A percentile compares a stretch with the other conserved stretches of the same genome.
Evolutionary conservation across 2,329 filamentous ascomycete species (phyloP).

Genomic region (Trichophyton rubrum): DNA sequence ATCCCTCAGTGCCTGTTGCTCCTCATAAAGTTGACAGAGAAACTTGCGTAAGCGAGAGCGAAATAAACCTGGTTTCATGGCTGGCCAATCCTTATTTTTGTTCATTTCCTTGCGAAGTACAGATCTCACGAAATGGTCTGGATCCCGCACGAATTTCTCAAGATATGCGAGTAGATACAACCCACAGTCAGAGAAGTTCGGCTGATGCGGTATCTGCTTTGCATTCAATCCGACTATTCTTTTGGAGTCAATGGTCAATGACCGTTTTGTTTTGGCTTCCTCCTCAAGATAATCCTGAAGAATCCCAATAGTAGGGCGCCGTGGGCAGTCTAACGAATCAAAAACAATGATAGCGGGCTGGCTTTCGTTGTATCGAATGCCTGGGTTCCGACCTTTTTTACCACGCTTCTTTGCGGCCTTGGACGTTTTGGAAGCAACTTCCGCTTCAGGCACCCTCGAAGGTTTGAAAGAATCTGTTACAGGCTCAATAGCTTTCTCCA

Average conservation of each 20-base stretch:
- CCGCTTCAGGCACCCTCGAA: background rate
- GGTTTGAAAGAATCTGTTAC: background rate
- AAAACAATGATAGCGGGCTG: slow-evolving; percentile 69
- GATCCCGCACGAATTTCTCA: slow-evolving; percentile 64
- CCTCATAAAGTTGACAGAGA: slow-evolving; percentile 49
- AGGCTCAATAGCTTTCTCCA: background rate
- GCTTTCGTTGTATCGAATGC: slow-evolving; percentile 36
- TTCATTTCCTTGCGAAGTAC: slow-evolving; percentile 55
- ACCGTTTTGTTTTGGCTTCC: slow-evolving; percentile 57
- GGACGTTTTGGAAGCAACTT: slow-evolving; percentile 5
- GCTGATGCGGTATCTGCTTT: slow-evolving; percentile 62
- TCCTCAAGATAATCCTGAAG: slow-evolving; percentile 65
- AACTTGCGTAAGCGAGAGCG: slow-evolving; percentile 54
- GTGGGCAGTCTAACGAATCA: slow-evolving; percentile 63
- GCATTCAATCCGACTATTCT: slow-evolving; percentile 53
- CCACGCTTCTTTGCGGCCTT: slow-evolving; percentile 9
- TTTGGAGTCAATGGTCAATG: slow-evolving; percentile 34
- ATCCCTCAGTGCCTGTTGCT: slow-evolving; percentile 35
- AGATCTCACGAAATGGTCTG: slow-evolving; percentile 54
- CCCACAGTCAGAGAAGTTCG: slow-evolving; percentile 81
- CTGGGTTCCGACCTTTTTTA: slow-evolving; percentile 18
- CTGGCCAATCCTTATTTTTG: slow-evolving; percentile 42
- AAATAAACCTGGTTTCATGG: slow-evolving; percentile 44
- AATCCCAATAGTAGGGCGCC: slow-evolving; percentile 50
- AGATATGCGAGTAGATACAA: slow-evolving; percentile 77